These are phyloP conservation scores for Cladosporium phlei DNA, from an alignment of 2,329 filamentous ascomycete genomes.

Conservation along the genomic window DNA sequence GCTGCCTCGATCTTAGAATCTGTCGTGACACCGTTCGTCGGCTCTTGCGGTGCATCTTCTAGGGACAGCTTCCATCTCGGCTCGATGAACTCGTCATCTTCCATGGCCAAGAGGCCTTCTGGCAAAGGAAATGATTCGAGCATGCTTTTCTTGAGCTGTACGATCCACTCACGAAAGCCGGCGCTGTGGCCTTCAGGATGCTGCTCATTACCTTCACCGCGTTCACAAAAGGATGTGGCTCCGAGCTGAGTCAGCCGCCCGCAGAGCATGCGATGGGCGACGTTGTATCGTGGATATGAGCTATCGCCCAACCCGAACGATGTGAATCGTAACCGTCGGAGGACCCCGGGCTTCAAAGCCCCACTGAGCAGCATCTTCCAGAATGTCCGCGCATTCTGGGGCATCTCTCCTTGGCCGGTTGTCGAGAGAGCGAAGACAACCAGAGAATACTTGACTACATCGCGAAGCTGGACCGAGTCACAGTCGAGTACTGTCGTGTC, in stretches of 20 bases:
- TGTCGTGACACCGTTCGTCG: not conserved
- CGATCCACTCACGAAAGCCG: constrained; percentile 33
- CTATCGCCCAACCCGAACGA: constrained; percentile 92
- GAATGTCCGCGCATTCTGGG: constrained; percentile 72
- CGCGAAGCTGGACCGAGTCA: constrained; percentile 62
- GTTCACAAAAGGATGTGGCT: constrained; percentile 67
- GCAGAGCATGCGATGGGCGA: constrained; percentile 81
- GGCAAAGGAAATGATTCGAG: constrained; percentile 66
- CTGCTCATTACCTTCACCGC: constrained; percentile 88
- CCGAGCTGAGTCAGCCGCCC: constrained; percentile 81
- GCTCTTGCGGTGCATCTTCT: not conserved
- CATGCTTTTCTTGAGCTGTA: constrained; percentile 62
- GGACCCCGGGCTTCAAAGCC: constrained; percentile 65
- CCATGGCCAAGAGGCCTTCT: constrained; percentile 62
- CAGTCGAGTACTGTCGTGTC: constrained; percentile 69
- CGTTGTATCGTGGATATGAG: constrained; percentile 92
- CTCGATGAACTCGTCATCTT: constrained; percentile 67
- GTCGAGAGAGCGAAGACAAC: constrained; percentile 83
- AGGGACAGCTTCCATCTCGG: constrained; percentile 61
- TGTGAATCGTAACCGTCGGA: constrained; percentile 67
- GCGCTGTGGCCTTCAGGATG: constrained; percentile 75
- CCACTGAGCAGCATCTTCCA: constrained; percentile 82
- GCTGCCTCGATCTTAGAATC: too few species aligned
- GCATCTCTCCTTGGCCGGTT: constrained; percentile 90
- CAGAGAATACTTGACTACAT: constrained; percentile 46